These are phyloP conservation scores for Tuber brumale DNA, from an alignment of 495 filamentous ascomycete genomes.

Conservation along the genomic window DNA sequence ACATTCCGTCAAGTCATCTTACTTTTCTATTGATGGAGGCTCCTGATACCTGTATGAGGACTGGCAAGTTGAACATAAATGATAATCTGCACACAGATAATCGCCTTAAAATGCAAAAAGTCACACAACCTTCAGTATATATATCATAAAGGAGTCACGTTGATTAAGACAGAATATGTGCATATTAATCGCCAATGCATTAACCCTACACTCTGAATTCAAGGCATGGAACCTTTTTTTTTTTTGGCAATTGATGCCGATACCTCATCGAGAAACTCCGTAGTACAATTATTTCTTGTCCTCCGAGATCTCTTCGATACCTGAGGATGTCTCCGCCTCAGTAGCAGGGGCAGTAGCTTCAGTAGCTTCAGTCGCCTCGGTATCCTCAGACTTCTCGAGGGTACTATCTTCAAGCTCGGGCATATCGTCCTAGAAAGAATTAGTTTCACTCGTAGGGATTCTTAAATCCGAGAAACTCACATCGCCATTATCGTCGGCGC, in stretches of 20 bases:
- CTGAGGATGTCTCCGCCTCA: slow-evolving; percentile 9
- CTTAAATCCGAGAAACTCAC: slow-evolving; percentile 47
- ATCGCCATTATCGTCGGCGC: slow-evolving; percentile 61
- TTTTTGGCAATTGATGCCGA: background rate
- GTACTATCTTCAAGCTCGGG: slow-evolving; percentile 36
- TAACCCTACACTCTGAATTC: background rate
- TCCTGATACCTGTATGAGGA: background rate
- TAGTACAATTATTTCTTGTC: background rate
- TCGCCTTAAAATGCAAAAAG: background rate
- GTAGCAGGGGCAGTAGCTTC: slow-evolving; percentile 4
- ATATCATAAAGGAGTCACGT: background rate
- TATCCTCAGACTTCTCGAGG: background rate
- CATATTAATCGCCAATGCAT: background rate
- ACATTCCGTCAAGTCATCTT: background rate
- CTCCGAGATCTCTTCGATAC: slow-evolving; percentile 26
- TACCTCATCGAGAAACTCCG: background rate
- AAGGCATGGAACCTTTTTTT: background rate
- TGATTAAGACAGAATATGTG: background rate
- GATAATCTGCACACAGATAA: background rate
- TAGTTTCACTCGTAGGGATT: slow-evolving; percentile 4
- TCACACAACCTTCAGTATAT: background rate
- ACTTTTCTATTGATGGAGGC: background rate
- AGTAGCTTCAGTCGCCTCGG: slow-evolving; percentile 5
- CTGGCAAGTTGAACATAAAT: background rate
- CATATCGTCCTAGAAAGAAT: slow-evolving; percentile 33